Percentiles rank a stretch among this genome's conserved stretches.
Conservation (phyloP, 2,329 filamentous ascomycete genomes). For the Podosphaera fusca region DNA sequence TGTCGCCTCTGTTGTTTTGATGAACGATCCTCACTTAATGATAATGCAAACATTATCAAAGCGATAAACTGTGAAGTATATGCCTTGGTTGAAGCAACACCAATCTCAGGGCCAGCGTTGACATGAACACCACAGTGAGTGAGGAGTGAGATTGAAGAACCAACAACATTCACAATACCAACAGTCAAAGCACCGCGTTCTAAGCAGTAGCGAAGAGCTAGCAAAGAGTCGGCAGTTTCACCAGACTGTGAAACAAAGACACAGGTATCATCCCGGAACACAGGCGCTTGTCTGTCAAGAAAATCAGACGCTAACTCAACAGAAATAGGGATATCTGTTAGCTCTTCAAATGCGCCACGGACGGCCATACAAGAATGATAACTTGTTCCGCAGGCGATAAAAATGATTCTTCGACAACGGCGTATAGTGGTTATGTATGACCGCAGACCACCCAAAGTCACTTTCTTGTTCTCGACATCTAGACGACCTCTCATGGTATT, state of each 20-base stretch:
- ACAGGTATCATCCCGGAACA: conserved; percentile 98
- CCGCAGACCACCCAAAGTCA: conserved; percentile 84
- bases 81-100: conserved; percentile 96
- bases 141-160: conserved; percentile 92
- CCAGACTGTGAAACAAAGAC: conserved; percentile 98
- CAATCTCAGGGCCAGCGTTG: conserved; percentile 95
- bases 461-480: conserved; percentile 77
- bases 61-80: conserved; percentile 99
- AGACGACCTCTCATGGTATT: conserved; percentile 99
- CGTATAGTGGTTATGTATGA: conserved; percentile 95
- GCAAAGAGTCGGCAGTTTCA: conserved; percentile 90
- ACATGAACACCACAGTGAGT: conserved; percentile 99
- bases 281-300: conserved; percentile 83
- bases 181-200: conserved; percentile 94
- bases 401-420: conserved; percentile 90
- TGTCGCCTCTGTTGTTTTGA: conserved; percentile 80
- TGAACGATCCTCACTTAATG: conserved; percentile 83
- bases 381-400: conserved; percentile 94
- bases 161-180: conserved; percentile 95
- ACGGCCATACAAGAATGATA: conserved; percentile 99
- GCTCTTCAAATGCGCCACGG: conserved; percentile 88
- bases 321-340: conserved; percentile 91
- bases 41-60: conserved; percentile 98
- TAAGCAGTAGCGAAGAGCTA: conserved; percentile 93
- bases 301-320: conserved; percentile 97